phyloP scores from a whole-genome alignment of 768 basidiomycete genomes.

The Termitomyces sp. region DNA sequence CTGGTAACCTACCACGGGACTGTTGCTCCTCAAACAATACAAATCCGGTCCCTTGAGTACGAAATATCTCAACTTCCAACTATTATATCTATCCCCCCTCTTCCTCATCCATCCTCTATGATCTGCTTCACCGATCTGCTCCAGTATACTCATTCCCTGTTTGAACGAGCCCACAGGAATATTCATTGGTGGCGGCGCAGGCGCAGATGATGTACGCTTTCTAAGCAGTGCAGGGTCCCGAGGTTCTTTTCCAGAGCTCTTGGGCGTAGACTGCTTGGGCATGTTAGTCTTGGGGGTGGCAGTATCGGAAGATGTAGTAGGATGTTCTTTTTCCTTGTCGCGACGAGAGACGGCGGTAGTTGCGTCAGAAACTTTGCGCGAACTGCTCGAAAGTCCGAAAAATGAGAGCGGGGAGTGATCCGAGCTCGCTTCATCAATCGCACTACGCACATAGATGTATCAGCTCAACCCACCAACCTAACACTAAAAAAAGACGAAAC shows the following conservation, averaged over 20 bases:
- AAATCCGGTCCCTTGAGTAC: constrained; percentile 90
- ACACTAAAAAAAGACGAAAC: constrained; percentile 23
- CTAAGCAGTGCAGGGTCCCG: constrained; percentile 42
- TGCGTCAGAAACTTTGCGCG: constrained; percentile 34
- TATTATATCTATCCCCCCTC: constrained; percentile 88
- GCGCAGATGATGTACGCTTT: constrained; percentile 49
- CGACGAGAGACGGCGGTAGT: constrained; percentile 23
- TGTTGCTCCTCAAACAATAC: constrained; percentile 81
- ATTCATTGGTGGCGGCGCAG: constrained; percentile 14
- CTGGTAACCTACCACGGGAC: constrained; percentile 39
- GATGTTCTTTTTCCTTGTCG: constrained; percentile 7
- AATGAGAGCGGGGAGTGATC: constrained; percentile 38
- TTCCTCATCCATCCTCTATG: constrained; percentile 94
- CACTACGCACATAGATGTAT: constrained; percentile 18
- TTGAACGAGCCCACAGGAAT: constrained; percentile 34
- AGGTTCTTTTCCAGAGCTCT: constrained; percentile 19
- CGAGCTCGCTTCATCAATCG: constrained; percentile 23
- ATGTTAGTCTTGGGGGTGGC: constrained; percentile 22
- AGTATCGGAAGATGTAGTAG: constrained; percentile 17
- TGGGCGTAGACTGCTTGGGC: neutral
- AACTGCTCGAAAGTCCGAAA: constrained; percentile 40
- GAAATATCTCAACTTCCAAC: constrained; percentile 91
- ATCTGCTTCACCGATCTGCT: constrained; percentile 90
- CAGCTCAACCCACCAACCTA: neutral
- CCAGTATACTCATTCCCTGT: constrained; percentile 70